Percentiles rank a stretch among this genome's conserved stretches.
phyloP scores from a whole-genome alignment of 1,139 yeast genomes.

The Taphrina wiesneri region DNA sequence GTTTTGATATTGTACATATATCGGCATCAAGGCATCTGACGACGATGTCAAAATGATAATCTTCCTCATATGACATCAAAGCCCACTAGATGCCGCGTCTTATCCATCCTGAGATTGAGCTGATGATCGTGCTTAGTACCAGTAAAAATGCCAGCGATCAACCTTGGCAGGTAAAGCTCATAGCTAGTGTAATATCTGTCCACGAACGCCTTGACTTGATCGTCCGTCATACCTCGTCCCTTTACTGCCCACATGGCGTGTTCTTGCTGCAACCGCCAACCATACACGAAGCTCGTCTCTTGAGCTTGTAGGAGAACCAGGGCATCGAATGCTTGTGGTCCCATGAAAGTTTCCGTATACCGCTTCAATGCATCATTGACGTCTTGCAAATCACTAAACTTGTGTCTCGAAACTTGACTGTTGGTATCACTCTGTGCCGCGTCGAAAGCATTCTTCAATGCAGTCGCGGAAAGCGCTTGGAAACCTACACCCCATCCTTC shows the following conservation, averaged over 20 bases:
- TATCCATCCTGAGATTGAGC: conserved; percentile 3
- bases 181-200: conserved; percentile 87
- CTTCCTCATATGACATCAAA: neutral
- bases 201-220: conserved; percentile 64
- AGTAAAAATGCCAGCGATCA: conserved; percentile 42
- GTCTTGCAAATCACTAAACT: conserved; percentile 45
- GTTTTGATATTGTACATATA: neutral
- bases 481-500: conserved; percentile 98
- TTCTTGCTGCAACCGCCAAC: conserved; percentile 87
- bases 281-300: conserved; percentile 62
- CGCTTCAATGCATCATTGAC: conserved; percentile 45
- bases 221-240: conserved; percentile 81
- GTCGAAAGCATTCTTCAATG: conserved; percentile 32
- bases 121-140: conserved; percentile 1
- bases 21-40: neutral
- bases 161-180: conserved; percentile 60
- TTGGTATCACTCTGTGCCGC: conserved; percentile 17
- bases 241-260: conserved; percentile 55
- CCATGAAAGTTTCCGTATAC: conserved; percentile 46
- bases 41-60: neutral
- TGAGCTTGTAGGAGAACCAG: conserved; percentile 66
- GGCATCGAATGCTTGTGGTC: conserved; percentile 40
- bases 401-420: conserved; percentile 34
- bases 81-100: neutral
- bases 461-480: conserved; percentile 44